These are phyloP conservation scores for Pezicula radicicola DNA, from an alignment of 2,329 filamentous ascomycete genomes.

Conservation along the genomic window DNA sequence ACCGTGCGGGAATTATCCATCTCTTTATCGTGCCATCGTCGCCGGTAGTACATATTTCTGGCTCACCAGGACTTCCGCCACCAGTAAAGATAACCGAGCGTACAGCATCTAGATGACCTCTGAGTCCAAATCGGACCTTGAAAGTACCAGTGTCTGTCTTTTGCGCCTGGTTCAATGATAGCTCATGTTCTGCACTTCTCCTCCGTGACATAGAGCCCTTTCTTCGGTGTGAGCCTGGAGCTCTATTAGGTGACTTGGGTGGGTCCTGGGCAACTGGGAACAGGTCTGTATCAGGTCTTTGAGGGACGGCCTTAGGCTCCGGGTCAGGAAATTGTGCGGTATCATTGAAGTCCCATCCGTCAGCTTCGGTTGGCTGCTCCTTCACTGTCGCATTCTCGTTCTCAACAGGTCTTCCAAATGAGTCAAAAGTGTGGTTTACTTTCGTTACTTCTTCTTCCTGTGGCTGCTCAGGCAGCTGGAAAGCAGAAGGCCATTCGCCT, in stretches of 20 bases:
- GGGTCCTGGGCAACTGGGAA: slow-evolving; percentile 81
- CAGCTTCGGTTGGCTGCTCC: slow-evolving; percentile 49
- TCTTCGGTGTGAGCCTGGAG: slow-evolving; percentile 67
- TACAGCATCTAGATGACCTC: slow-evolving; percentile 91
- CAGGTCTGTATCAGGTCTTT: slow-evolving; percentile 79
- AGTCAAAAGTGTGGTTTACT: slow-evolving; percentile 56
- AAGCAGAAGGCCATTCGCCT: slow-evolving; percentile 31
- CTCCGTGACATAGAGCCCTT: slow-evolving; percentile 77
- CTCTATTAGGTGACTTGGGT: slow-evolving; percentile 75
- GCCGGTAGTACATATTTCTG: slow-evolving; percentile 93
- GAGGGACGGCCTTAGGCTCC: slow-evolving; percentile 46
- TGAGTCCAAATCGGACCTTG: slow-evolving; percentile 87
- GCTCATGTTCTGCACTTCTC: slow-evolving; percentile 65
- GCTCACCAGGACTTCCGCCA: slow-evolving; percentile 90
- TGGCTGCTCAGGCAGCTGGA: slow-evolving; percentile 24
- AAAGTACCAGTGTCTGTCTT: slow-evolving; percentile 75
- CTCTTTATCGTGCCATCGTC: slow-evolving; percentile 96
- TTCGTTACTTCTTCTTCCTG: slow-evolving; percentile 54
- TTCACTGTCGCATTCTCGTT: slow-evolving; percentile 43
- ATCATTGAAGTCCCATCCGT: slow-evolving; percentile 94
- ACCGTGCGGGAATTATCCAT: slow-evolving; percentile 87
- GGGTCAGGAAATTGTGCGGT: slow-evolving; percentile 58
- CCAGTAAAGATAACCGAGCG: slow-evolving; percentile 95
- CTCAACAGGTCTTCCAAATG: slow-evolving; percentile 49
- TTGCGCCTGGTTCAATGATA: slow-evolving; percentile 49